These are phyloP conservation scores for Pogostemon cablin DNA, from an alignment of 257 asterid species.

Conservation along the genomic window DNA sequence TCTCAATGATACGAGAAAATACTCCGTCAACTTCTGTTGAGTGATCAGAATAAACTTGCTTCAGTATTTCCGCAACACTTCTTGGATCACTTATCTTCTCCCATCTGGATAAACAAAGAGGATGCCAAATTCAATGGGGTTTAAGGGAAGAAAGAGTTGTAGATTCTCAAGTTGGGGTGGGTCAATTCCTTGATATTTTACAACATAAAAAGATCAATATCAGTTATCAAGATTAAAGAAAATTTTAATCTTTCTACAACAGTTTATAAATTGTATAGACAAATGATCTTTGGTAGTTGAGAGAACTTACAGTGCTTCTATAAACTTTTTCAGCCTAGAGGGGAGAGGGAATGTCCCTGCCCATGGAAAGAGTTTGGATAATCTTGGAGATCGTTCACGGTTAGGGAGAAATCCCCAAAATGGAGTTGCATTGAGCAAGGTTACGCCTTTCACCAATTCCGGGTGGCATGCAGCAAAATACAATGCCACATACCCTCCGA, in stretches of 20 bases:
- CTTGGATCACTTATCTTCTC: conserved; percentile 86
- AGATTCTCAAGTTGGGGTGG: too few relatives aligned
- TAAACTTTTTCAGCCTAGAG: conserved; percentile 49
- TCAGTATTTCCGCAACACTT: conserved; percentile 75
- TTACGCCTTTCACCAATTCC: conserved; percentile 82
- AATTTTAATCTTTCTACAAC: not conserved
- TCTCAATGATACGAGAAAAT: conserved; percentile 67
- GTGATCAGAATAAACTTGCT: conserved; percentile 88
- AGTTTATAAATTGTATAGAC: too few relatives aligned
- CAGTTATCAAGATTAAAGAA: not conserved
- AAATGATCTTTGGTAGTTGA: not conserved
- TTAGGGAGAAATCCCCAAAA: conserved; percentile 97
- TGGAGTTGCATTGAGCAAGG: conserved; percentile 93
- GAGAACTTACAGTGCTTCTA: conserved; percentile 62
- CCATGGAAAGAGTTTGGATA: conserved; percentile 82
- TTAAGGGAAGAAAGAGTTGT: too few relatives aligned
- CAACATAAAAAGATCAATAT: not conserved
- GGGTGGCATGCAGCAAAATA: conserved; percentile 89
- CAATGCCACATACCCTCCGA: conserved; percentile 89
- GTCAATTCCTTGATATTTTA: too few relatives aligned
- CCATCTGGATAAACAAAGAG: conserved; percentile 58
- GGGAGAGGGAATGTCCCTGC: conserved; percentile 95
- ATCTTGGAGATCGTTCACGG: conserved; percentile 70
- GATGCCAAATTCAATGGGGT: not conserved
- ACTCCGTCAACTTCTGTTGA: conserved; percentile 72